Base-by-base conservation (phyloP, 2,329 filamentous ascomycete species). In the Botrytis porri region DNA sequence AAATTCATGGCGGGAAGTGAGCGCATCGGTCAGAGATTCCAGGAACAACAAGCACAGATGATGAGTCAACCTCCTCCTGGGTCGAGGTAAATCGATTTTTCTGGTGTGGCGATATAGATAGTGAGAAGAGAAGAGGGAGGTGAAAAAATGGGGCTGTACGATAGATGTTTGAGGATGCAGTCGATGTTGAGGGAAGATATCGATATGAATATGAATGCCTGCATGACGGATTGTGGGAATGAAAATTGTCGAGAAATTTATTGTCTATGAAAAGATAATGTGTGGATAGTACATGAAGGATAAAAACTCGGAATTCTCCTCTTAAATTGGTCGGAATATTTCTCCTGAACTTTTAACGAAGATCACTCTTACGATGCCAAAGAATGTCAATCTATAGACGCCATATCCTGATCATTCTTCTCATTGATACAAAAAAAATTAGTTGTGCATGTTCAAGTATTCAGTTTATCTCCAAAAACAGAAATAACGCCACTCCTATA, bases 1-100 rank as follows among this genome's bases (percentile, higher is more conserved):
- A 99, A 99, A 87, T 93, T 93, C 84, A 91, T 98, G 87, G 96
- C 97, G 83, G 92, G 92, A 76, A 93, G 93, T 77, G 93, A 96
- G 84, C 91, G 96, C 75, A 87, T 99, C 79, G 93, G 94, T 80
- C 93, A 97, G 84, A 90, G 96, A 76, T 99, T 98, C 89, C 88
- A 89, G 81, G 89, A 91, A 82, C 87, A 90, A 81, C 91, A 90
- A 76, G 84, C 85, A 75, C 86, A 87, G 79, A 88, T 90, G 85
- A 85, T 86, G 79, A 77, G 77, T 65, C 75, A 79, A 59, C 79
- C 79, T 70, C 79, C 78, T 63, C 77, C 79, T 3, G 77, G 78
- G 18, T 73, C 72, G 41, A 74, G 77, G 74, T 80, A 77, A 74
- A 72, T 65, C 25, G 41, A 3, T 45, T 39, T 41, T 16, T 39